Base-by-base conservation (phyloP, 129 eudicot species). In the Dittrichia graveolens region DNA sequence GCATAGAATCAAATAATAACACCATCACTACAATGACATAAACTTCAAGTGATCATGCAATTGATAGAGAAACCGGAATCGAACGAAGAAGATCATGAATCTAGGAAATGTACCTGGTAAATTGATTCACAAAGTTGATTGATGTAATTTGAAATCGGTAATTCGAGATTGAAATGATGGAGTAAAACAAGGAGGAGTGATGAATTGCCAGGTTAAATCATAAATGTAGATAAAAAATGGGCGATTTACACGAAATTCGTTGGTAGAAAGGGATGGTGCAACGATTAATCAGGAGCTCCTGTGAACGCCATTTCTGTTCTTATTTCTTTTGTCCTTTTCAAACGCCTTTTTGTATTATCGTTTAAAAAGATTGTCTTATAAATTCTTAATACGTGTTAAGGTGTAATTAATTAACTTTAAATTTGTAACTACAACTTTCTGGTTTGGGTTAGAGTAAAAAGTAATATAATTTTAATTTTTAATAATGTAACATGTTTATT, bases 211-310 rank as follows among this genome's bases (percentile, higher is more conserved):
- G 78, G 48, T 63, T 74, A 74, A 77, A 68, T 75, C 67, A 75
- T 67, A 67, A 57, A 76, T 67, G 75, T 68, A 67, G 81, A 76
- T 59, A 62, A 68, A 76, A 18, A 44, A 3, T 48, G 81, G 81
- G 63, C 81, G 75, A 77, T 58, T 69, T 77, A 8, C 45, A 77
- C 75, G 81, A 48, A 59, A 77, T 77, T 63, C 75, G 43, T 69
- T 59, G 70, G 70, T 59, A 3, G 18, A 40, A 43, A 68, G 59
- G 45, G 45, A 69, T 77, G 81, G 73, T 59, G 15, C 38, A 11
- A 48, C 80, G 75, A 14, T 41, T 46, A 38, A 44, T 68, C 43
- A 68, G 81, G 75, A 76, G 31, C 48, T 76, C 52, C 41, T 34
- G 70, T 76, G 80, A 68, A 48, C 57, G 35, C 69, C 44, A 68